Evolutionary conservation across 345 rosid species (phyloP), one percentile per base, ranked within the genome.

Genomic region (Jatropha curcas): DNA sequence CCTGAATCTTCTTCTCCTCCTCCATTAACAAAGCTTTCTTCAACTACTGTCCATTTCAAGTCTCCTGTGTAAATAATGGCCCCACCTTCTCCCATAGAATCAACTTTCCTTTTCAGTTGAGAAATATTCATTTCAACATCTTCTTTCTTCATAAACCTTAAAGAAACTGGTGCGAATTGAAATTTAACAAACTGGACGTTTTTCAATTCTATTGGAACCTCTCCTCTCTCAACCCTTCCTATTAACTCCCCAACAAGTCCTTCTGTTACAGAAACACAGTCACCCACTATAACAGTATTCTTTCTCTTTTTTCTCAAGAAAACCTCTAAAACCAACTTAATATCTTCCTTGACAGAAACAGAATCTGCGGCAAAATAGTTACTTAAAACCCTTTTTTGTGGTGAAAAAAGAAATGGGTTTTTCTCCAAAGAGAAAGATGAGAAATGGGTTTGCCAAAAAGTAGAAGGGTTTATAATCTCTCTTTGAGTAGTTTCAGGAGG

Each of bases 61-160:
- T 93, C 97, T 56, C 98, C 98, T 6, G 88, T 77, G 62, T 90
- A 91, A 46, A 93, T 85, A 74, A 93, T 86, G 62, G 84, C 92
- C 67, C 90, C 95, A 52, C 86, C 82, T 30, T 82, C 86, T 1
- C 78, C 82, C 63, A 83, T 65, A 31, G 84, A 83, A 65, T 86
- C 90, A 60, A 93, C 85, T 65, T 87, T 85, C 70, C 87, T 84
- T 65, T 84, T 88, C 30, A 93, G 71, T 31, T 91, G 93, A 1
- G 69, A 66, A 25, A 93, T 59, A 53, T 87, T 90, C 77, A 77
- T 77, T 19, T 87, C 89, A 27, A 86, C 89, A 24, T 91, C 90
- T 14, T 89, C 88, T 57, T 78, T 82, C 76, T 85, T 87, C 95
- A 91, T 91, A 81, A 87, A 79, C 64, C 80, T 88, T 75, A 91